phyloP scores from a whole-genome alignment of 768 basidiomycete species.

The Collybiopsis luxurians region DNA sequence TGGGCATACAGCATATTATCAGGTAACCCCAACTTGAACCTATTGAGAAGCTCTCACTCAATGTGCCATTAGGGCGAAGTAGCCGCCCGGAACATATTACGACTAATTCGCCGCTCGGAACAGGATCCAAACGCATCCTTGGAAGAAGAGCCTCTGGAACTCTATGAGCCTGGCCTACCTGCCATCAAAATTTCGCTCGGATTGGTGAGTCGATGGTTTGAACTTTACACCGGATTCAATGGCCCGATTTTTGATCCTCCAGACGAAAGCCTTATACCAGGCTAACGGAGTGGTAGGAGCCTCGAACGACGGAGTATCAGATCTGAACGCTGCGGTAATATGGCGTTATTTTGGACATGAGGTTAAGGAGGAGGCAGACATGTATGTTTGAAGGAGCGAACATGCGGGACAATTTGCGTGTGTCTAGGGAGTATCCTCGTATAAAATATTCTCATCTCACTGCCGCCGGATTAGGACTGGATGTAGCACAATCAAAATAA shows the following conservation, averaged over 20 bases:
- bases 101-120: slow-evolving; percentile 34
- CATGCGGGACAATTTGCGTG: no score
- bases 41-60: neutral
- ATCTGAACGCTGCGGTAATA: slow-evolving; percentile 43
- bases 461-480: no score
- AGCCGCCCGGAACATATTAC: slow-evolving; percentile 53
- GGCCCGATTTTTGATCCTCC: slow-evolving; percentile 1
- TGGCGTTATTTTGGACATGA: slow-evolving; percentile 46
- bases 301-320: slow-evolving; percentile 41
- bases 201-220: slow-evolving; percentile 34
- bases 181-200: slow-evolving; percentile 66
- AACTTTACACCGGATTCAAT: neutral
- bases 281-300: slow-evolving; percentile 41
- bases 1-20: slow-evolving; percentile 54
- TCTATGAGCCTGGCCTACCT: slow-evolving; percentile 43
- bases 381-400: slow-evolving; percentile 16
- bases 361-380: slow-evolving; percentile 30
- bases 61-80: slow-evolving; percentile 33
- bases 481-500: no score
- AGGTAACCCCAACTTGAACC: slow-evolving; percentile 24
- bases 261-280: slow-evolving; percentile 47
- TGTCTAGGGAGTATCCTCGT: no score
- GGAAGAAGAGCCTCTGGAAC: slow-evolving; percentile 32
- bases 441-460: no score
- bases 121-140: neutral